phyloP scores from a whole-genome alignment of 2,329 filamentous ascomycete species.

The Ceratocystis huliohia region DNA sequence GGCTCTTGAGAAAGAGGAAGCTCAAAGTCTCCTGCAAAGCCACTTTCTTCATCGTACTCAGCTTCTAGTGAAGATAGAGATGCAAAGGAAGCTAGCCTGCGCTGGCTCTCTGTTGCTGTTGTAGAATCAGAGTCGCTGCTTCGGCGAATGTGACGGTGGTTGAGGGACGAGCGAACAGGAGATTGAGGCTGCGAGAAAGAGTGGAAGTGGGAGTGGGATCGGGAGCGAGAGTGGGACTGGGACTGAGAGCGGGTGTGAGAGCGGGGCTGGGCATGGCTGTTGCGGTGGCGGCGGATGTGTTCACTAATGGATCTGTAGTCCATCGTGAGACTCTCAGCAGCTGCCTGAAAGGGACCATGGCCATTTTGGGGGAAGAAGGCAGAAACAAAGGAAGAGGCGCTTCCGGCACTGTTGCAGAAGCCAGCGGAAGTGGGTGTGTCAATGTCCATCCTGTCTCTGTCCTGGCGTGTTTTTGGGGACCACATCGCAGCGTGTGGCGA shows the following conservation, averaged over 20 bases:
- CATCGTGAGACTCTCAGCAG: not conserved
- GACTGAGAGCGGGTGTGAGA: not conserved
- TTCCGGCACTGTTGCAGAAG: not conserved
- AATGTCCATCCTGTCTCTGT: slow-evolving; percentile 1
- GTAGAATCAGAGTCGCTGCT: not conserved
- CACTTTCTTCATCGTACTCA: not conserved
- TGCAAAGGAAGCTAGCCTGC: not conserved
- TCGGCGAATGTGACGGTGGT: not conserved
- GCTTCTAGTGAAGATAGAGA: not conserved
- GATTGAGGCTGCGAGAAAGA: slow-evolving; percentile 1
- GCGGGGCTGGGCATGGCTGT: not conserved
- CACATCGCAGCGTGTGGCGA: not conserved
- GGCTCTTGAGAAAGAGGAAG: slow-evolving; percentile 1
- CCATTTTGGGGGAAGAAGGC: not conserved
- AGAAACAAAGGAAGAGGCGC: not conserved
- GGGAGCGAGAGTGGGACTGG: not conserved
- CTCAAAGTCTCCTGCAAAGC: not conserved
- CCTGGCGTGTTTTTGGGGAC: not conserved
- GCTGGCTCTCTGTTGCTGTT: not conserved
- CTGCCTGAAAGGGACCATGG: not conserved
- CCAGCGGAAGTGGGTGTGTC: not conserved
- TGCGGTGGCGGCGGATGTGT: not conserved
- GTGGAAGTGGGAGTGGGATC: not conserved
- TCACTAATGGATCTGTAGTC: not conserved
- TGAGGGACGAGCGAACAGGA: not conserved